Evolutionary conservation across 768 basidiomycete genomes (phyloP), one percentile per base, ranked within the genome.

Genomic region (Tricholomella constricta): DNA sequence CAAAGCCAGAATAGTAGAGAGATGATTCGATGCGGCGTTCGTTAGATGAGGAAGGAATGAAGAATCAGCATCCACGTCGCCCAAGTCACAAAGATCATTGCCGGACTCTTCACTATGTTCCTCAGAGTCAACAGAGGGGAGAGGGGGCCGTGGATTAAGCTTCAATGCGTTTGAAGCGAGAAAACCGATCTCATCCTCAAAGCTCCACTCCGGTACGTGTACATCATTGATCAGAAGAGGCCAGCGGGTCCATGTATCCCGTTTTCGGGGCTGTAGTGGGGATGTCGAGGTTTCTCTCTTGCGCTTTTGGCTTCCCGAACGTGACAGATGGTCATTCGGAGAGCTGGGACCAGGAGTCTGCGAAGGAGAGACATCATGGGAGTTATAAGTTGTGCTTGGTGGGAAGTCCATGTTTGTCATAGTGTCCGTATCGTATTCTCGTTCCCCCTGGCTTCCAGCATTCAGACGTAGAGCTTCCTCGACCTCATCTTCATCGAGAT

Each of bases 221-320:
- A 88, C 78, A 59, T 91, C 87, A 14, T 74, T 72, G 3, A 74
- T 59, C 15, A 83, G 76, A 45, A 91, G 77, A 1, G 90, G 90
- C 90, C 90, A 92, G 6, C 83, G 75, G 0, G 89, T 89, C 88
- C 88, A 91, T 0, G 71, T 72, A 59, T 86, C 81, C 20, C 75
- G 62, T 63, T 66, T 65, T 55, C 62, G 54, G 36, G 59, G 31
- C 10, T 29, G 54, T 31, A 46, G 31, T 26, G 44, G 36, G n/a
- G 54, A 38, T 15, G 15, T 17, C 17, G 55, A 49, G 31, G 31
- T 2, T 2, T 27, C 58, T 52, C 61, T 62, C 59, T 62, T 65
- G 59, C 56, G 61, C 64, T 64, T 55, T 48, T 57, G 51, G 48
- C 61, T 34, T 44, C 34, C 31, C 15, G 46, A 6, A 26, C 12